Base-by-base conservation (phyloP, 257 asterid genomes). In the Solanum rostratum region DNA sequence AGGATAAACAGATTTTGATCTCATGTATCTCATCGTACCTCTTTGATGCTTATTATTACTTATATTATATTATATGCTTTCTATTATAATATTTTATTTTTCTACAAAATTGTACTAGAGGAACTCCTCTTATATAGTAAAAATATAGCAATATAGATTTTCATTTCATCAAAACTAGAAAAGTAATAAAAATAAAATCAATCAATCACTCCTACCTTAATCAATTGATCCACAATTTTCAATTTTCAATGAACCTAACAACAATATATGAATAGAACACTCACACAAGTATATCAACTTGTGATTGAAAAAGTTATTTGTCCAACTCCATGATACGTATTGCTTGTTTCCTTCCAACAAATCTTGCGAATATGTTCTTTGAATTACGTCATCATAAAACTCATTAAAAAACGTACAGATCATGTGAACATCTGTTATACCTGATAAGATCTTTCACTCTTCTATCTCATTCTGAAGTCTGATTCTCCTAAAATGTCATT, bases 341-440 rank as follows among this genome's bases (percentile, higher is more conserved):
- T 18, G 0, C 19, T 11, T 10, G 2, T 1, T 68, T 8, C 1
- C 2, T 6, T n/a, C 13, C 41, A 29, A 30, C 15, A 33, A 7
- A 66, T 33, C 1, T 16, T 16, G 3, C 1, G 2, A 9, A 37
- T 18, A 33, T 66, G 7, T 15, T 1, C 10, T 6, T 33, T 16
- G 46, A 5, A 18, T 68, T 33, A 30, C 15, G 0, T 0, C 0
- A 2, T 66, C 4, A 33, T 33, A 3, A 0, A 66, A 8, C 76
- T 66, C 2, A 2, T 5, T 20, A 5, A 68, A 68, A 68, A 33
- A 9, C 0, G 7, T 1, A 12, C 3, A 15, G 13, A 63, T 2
- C 41, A 7, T 14, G 1, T 29, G 43, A 30, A 16, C 22, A 30
- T 0, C 0, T 14, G 6, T 65, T 65, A 65, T 65, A 5, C 13